A percentile compares a stretch with the other conserved stretches of the same genome.
phyloP scores from a whole-genome alignment of 2,329 filamentous ascomycete species.

The Zalaria sp. region DNA sequence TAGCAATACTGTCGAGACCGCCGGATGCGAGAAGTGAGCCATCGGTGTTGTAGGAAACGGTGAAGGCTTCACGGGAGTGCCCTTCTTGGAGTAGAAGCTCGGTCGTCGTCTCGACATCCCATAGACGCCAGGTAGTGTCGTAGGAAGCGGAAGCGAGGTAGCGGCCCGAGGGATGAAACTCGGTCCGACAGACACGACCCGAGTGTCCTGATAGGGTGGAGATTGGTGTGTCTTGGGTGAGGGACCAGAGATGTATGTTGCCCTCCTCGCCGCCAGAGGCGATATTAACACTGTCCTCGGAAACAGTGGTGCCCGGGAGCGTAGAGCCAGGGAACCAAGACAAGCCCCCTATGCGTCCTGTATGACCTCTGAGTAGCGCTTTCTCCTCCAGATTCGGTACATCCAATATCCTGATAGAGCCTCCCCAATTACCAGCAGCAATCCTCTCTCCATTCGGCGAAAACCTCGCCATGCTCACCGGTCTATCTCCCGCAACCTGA shows the following conservation, averaged over 20 bases:
- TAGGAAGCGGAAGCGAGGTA: constrained; percentile 90
- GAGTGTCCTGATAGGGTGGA: constrained; percentile 71
- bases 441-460: constrained; percentile 72
- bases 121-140: constrained; percentile 92
- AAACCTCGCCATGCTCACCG: constrained; percentile 84
- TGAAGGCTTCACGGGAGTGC: constrained; percentile 85
- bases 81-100: constrained; percentile 86
- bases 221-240: constrained; percentile 73
- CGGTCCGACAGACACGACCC: constrained; percentile 77
- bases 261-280: constrained; percentile 86
- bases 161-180: constrained; percentile 83
- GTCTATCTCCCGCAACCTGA: constrained; percentile 80
- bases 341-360: constrained; percentile 76
- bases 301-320: constrained; percentile 54
- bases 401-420: constrained; percentile 71
- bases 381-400: constrained; percentile 72
- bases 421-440: constrained; percentile 86
- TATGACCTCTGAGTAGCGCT: constrained; percentile 66
- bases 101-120: constrained; percentile 77
- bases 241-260: constrained; percentile 77
- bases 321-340: constrained; percentile 82
- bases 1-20: constrained; percentile 86
- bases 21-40: constrained; percentile 82
- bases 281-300: constrained; percentile 59
- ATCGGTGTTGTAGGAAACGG: constrained; percentile 79